Percentiles rank a stretch among this genome's conserved stretches.
These are phyloP conservation scores for Miamiensis avidus DNA, from an alignment of 169 alveolate genomes.

Conservation along the genomic window DNA sequence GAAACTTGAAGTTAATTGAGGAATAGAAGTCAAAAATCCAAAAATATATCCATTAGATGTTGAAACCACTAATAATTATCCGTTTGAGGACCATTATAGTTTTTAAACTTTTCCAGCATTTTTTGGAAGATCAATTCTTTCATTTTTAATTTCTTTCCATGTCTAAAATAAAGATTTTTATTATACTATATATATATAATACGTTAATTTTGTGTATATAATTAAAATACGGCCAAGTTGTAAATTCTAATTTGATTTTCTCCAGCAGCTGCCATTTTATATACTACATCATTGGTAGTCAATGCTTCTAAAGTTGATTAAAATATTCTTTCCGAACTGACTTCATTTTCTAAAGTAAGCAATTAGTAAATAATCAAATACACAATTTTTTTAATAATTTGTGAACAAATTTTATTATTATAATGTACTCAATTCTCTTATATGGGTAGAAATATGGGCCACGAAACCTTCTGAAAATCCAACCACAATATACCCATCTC, in stretches of 20 bases:
- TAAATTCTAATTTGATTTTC: constrained; percentile 70
- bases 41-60: constrained; percentile 76
- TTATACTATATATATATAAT: too few species aligned
- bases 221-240: constrained; percentile 28
- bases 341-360: constrained; percentile 76
- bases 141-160: constrained; percentile 69
- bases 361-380: too few species aligned
- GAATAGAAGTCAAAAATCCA: constrained; percentile 78
- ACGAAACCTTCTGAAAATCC: constrained; percentile 84
- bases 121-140: constrained; percentile 74
- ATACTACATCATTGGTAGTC: constrained; percentile 57
- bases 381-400: too few species aligned
- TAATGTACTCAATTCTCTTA: constrained; percentile 49
- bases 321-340: constrained; percentile 59
- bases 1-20: constrained; percentile 66
- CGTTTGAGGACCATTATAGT: constrained; percentile 81
- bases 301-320: constrained; percentile 76
- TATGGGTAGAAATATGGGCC: constrained; percentile 70
- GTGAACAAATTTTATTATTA: background rate
- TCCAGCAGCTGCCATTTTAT: constrained; percentile 82
- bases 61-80: constrained; percentile 76
- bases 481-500: constrained; percentile 78
- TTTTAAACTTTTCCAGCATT: constrained; percentile 77
- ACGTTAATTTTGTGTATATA: background rate
- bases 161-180: constrained; percentile 2